Conservation (phyloP, 495 filamentous ascomycete genomes). For the Monascus purpureus region DNA sequence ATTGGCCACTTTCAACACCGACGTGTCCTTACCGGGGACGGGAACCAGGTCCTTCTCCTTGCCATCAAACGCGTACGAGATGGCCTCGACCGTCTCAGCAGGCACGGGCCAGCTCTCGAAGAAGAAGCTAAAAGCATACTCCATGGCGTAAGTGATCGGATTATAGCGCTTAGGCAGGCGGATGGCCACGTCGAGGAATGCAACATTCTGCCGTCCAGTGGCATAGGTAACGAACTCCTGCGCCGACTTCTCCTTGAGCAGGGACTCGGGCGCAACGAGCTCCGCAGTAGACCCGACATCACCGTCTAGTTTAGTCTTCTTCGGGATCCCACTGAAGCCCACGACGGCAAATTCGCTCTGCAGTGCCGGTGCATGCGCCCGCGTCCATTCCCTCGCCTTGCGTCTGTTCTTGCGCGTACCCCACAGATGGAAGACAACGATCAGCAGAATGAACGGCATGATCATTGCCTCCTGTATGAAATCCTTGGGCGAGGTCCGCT, state of each 20-base stretch:
- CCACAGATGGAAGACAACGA: slow-evolving; percentile 70
- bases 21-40: slow-evolving; percentile 34
- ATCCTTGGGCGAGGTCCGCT: slow-evolving; percentile 65
- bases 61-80: slow-evolving; percentile 78
- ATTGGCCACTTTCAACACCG: slow-evolving; percentile 43
- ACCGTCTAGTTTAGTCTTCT: slow-evolving; percentile 26
- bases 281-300: slow-evolving; percentile 27
- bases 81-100: slow-evolving; percentile 56
- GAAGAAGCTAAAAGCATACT: slow-evolving; percentile 57
- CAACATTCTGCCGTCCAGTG: slow-evolving; percentile 86
- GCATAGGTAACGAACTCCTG: slow-evolving; percentile 81
- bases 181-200: slow-evolving; percentile 75
- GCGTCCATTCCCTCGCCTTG: slow-evolving; percentile 69
- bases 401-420: slow-evolving; percentile 66
- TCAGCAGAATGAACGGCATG: slow-evolving; percentile 52
- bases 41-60: slow-evolving; percentile 68
- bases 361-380: slow-evolving; percentile 55
- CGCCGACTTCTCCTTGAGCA: slow-evolving; percentile 70
- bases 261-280: slow-evolving; percentile 36
- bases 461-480: slow-evolving; percentile 83
- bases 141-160: slow-evolving; percentile 57
- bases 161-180: slow-evolving; percentile 82
- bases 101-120: slow-evolving; percentile 59
- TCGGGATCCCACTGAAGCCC: slow-evolving; percentile 47
- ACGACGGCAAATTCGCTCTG: slow-evolving; percentile 79